Evolutionary conservation across 2,329 filamentous ascomycete species (phyloP).

Genomic region (Penicillium sp.): DNA sequence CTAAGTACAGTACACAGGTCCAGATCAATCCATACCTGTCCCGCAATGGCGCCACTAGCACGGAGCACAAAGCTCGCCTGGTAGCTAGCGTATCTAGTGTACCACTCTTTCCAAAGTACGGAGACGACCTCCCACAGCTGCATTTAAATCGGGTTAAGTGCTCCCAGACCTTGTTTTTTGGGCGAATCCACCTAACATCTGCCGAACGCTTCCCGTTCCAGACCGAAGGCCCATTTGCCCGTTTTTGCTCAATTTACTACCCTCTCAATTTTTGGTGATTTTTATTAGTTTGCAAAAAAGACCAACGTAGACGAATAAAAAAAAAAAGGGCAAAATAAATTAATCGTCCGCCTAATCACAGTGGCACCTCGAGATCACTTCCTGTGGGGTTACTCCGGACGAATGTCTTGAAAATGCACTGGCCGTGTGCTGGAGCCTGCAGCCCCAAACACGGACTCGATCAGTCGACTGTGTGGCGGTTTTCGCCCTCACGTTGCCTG

Average conservation of each 20-base stretch:
- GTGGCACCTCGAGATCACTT: slow-evolving; percentile 7
- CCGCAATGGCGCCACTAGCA: slow-evolving; percentile 3
- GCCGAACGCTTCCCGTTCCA: slow-evolving; percentile 22
- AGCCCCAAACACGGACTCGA: slow-evolving; percentile 20
- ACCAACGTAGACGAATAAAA: background rate
- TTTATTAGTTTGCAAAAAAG: background rate
- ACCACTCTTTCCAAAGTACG: background rate
- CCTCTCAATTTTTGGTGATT: slow-evolving; percentile 13
- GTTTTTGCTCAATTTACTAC: slow-evolving; percentile 1
- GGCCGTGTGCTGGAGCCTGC: slow-evolving; percentile 27
- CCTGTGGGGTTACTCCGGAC: slow-evolving; percentile 16
- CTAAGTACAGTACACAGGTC: background rate
- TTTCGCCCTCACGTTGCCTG: slow-evolving; percentile 10
- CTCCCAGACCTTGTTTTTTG: slow-evolving; percentile 5
- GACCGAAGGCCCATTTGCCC: slow-evolving; percentile 11
- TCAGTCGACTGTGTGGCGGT: slow-evolving; percentile 17
- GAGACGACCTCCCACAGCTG: background rate
- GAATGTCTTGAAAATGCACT: slow-evolving; percentile 28
- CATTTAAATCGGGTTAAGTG: background rate
- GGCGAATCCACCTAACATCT: slow-evolving; percentile 22
- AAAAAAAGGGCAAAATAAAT: slow-evolving; percentile 4
- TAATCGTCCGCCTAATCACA: slow-evolving; percentile 22
- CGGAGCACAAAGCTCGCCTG: background rate
- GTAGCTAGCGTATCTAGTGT: slow-evolving; percentile 1
- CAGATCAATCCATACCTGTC: background rate